Conservation (phyloP, 257 asterid species). For the Ilex aquifolium region DNA sequence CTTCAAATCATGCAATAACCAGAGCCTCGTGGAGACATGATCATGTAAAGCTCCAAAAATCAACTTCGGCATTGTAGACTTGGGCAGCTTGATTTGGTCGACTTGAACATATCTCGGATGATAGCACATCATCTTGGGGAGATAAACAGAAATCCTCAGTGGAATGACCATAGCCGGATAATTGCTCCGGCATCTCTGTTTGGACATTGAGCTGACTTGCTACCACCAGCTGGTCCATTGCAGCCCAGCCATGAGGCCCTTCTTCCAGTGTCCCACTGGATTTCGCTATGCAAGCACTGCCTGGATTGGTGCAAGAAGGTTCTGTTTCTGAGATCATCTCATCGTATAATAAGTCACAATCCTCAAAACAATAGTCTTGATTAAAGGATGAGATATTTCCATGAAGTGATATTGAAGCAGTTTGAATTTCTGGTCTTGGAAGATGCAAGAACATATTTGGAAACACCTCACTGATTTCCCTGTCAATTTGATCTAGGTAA, state of each 20-base stretch:
- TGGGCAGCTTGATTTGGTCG: conserved; percentile 22
- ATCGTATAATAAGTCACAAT: conserved; percentile 6
- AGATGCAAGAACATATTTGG: conserved; percentile 53
- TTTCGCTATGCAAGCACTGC: not conserved
- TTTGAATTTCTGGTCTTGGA: conserved; percentile 47
- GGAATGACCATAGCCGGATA: conserved; percentile 5
- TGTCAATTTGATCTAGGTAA: not conserved
- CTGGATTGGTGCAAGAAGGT: not conserved
- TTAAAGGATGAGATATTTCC: conserved; percentile 3
- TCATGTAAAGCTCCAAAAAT: conserved; percentile 56
- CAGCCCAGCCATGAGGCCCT: conserved; percentile 44
- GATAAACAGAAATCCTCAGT: conserved; percentile 46
- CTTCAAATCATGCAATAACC: no score
- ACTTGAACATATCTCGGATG: conserved; percentile 19
- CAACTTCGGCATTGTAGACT: conserved; percentile 33
- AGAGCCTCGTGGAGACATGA: conserved; percentile 2
- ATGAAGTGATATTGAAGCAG: conserved; percentile 7
- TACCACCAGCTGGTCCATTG: conserved; percentile 79
- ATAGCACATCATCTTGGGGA: conserved; percentile 24
- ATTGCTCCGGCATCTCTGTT: conserved; percentile 11
- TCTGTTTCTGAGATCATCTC: conserved; percentile 16
- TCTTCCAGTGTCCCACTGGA: conserved; percentile 1
- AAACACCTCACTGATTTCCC: not conserved
- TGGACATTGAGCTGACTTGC: conserved; percentile 65
- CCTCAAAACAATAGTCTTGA: conserved; percentile 18